Conservation (phyloP, 768 basidiomycete species). For the Suillus brevipes region DNA sequence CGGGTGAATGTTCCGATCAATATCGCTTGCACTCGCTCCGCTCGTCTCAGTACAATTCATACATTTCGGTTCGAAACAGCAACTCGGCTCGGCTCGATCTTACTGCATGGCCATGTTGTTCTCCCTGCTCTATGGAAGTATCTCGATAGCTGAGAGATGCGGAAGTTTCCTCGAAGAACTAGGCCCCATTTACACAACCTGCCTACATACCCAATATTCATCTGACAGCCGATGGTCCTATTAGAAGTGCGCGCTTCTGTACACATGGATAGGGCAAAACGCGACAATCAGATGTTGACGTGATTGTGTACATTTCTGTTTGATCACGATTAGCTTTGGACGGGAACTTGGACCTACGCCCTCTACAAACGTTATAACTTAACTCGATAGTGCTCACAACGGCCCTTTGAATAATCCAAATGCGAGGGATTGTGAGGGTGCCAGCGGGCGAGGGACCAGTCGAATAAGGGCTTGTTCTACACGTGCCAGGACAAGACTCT, state of each 20-base stretch:
- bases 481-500: constrained; percentile 28
- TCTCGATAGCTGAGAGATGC: background rate
- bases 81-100: background rate
- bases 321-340: background rate
- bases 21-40: background rate
- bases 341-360: background rate
- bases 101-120: background rate
- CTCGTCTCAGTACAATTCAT: background rate
- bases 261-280: background rate
- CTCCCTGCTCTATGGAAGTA: background rate
- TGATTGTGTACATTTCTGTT: background rate
- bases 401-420: constrained; percentile 17
- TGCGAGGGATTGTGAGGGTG: background rate
- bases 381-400: background rate
- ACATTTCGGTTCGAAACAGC: background rate
- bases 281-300: background rate
- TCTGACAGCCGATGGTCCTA: background rate
- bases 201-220: background rate
- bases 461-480: constrained; percentile 48
- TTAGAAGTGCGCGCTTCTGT: background rate
- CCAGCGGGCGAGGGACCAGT: constrained; percentile 52
- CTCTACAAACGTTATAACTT: background rate
- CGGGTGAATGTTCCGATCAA: background rate
- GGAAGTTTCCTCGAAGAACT: background rate
- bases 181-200: background rate